Percentiles rank a stretch among this genome's conserved stretches.
Conservation (phyloP, 768 basidiomycete species). For the Aureoboletus auriporus region DNA sequence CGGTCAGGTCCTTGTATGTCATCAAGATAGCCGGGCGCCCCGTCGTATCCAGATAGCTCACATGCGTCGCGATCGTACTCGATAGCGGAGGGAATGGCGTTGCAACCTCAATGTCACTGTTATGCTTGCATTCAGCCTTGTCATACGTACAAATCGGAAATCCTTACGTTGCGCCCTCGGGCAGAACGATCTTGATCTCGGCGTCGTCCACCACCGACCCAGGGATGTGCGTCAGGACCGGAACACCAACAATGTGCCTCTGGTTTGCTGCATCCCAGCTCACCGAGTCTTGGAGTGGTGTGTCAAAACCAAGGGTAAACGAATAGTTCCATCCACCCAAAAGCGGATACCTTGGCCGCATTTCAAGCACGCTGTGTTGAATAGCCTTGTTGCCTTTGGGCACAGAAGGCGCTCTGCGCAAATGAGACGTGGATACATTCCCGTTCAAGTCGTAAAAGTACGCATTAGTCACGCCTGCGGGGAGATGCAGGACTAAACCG, state of each 20-base stretch:
- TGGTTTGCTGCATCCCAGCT: conserved; percentile 60
- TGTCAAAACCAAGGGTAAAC: conserved; percentile 92
- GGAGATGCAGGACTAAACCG: conserved; percentile 75
- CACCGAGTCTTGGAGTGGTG: conserved; percentile 72
- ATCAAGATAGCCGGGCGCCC: conserved; percentile 82
- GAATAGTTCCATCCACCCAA: conserved; percentile 97
- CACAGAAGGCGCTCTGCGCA: conserved; percentile 65
- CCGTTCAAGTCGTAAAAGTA: conserved; percentile 94
- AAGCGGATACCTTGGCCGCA: conserved; percentile 87
- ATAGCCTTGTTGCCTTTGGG: conserved; percentile 51
- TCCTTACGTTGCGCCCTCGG: conserved; percentile 92
- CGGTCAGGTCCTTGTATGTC: conserved; percentile 68
- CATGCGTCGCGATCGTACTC: conserved; percentile 60
- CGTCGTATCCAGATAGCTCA: conserved; percentile 87
- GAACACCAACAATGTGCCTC: conserved; percentile 73
- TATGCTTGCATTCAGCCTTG: conserved; percentile 9
- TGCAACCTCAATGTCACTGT: conserved; percentile 71
- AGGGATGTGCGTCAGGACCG: conserved; percentile 78
- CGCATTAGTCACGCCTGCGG: conserved; percentile 71
- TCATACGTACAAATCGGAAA: conserved; percentile 11
- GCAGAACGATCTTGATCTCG: conserved; percentile 75
- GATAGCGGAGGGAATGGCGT: conserved; percentile 75
- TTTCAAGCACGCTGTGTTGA: conserved; percentile 68
- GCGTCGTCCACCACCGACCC: conserved; percentile 80
- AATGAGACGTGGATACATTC: conserved; percentile 91